These are phyloP conservation scores for Coniferiporia sulphurascens DNA, from an alignment of 1,284 basidiomycete species.

Conservation along the genomic window DNA sequence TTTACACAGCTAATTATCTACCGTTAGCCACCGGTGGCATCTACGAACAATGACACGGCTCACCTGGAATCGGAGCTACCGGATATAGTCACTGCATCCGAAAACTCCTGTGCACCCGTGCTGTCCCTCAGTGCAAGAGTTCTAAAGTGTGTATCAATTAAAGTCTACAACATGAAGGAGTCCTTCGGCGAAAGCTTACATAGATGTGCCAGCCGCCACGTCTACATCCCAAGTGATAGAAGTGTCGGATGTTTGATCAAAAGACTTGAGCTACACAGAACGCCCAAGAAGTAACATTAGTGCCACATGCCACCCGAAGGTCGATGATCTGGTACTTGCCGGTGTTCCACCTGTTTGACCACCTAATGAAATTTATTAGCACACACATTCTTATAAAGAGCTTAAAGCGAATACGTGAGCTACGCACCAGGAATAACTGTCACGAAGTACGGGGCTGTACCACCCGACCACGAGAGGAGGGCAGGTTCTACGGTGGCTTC, in stretches of 20 bases:
- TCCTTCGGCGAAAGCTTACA: conserved; percentile 41
- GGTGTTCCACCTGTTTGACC: conserved; percentile 31
- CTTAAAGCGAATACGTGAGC: too few species aligned
- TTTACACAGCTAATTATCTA: conserved; percentile 26
- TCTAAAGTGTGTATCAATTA: conserved; percentile 30
- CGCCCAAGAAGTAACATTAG: neutral
- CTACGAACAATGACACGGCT: conserved; percentile 10
- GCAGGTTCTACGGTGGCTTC: conserved; percentile 55
- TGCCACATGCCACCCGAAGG: neutral
- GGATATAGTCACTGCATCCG: conserved; percentile 48
- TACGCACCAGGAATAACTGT: conserved; percentile 58
- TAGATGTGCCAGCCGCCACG: conserved; percentile 41
- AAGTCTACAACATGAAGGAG: neutral
- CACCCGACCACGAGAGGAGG: conserved; percentile 48
- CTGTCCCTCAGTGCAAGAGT: conserved; percentile 52
- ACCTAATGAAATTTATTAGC: too few species aligned
- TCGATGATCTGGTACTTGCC: conserved; percentile 31
- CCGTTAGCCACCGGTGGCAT: neutral
- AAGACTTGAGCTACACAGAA: conserved; percentile 44
- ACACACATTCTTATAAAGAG: too few species aligned
- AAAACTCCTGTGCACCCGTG: conserved; percentile 52
- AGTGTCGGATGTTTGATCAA: conserved; percentile 42
- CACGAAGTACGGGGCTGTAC: conserved; percentile 59
- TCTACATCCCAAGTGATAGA: conserved; percentile 61
- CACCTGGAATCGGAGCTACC: conserved; percentile 38